Base-by-base conservation (phyloP, 1,139 yeast species). In the Groenewaldozyma auringiensis region DNA sequence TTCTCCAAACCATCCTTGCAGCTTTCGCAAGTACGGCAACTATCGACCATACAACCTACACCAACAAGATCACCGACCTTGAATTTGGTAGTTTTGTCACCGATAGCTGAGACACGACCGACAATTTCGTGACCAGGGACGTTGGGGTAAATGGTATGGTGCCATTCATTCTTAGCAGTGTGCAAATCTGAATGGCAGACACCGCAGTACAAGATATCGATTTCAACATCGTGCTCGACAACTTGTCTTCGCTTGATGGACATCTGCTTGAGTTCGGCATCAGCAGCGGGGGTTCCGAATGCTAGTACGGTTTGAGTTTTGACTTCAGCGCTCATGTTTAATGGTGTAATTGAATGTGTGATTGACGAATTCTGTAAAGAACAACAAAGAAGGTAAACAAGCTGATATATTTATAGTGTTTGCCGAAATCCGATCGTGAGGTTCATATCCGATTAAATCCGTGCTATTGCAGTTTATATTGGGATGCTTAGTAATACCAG, bases 41-140 rank as follows among this genome's bases (percentile, higher is more conserved):
- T 64, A 43, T 64, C 65, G 36, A 70, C 62, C 45, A 68, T 69
- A 39, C 84, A 81, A 49, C 85, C 85, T 76, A 42, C 71, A 41
- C 84, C 86, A 29, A 78, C 84, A 75, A 98, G 82, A 69, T 92
- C 89, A 64, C 95, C 94, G 56, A 92, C 95, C 67, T 78, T 87
- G 71, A 84, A 78, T 54, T 95, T 95, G 57, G 78, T 75, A 75
- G 88, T 89, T 64, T 95, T 95, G 52, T 76, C 72, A 49, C 98
- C 98, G 25, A 76, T 65, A 20, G 70, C 68, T 49, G 74, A 64
- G 31, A 78, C 82, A 25, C 67, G 64, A 35, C 83, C 85, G 43
- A 74, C 63, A 49, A 77, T 76, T 59, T 79, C 85, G 62, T 75
- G 78, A 27, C 75, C 75, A 2, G 69, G 71, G 11, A 67, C 69